Evolutionary conservation across 2,329 filamentous ascomycete genomes (phyloP).

Genomic region (Fusarium sp.): DNA sequence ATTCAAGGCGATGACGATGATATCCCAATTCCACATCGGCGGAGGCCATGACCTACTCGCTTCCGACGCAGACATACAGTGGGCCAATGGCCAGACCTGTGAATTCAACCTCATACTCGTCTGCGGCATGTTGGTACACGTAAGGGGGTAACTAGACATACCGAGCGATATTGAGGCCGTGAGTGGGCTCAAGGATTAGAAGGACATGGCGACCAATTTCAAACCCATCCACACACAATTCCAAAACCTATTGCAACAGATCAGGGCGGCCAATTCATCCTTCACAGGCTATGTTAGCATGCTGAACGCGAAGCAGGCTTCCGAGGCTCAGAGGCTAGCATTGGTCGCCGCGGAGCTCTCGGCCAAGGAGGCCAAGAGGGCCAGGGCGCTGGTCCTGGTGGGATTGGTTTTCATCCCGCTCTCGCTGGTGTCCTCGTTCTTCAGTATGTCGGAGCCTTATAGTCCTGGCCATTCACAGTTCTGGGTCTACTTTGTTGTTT

Average conservation of each 20-base stretch:
- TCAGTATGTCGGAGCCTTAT: constrained; percentile 15
- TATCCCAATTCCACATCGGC: not conserved
- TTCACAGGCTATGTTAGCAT: not conserved
- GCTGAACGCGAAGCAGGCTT: not conserved
- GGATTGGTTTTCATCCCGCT: constrained; percentile 16
- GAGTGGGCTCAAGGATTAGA: not conserved
- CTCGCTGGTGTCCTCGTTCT: not conserved
- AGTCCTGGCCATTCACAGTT: not conserved
- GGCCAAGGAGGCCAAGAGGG: not conserved
- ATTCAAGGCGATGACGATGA: not conserved
- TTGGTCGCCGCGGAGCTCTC: not conserved
- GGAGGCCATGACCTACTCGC: not conserved
- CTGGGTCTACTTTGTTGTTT: constrained; percentile 16
- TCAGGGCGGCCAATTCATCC: not conserved
- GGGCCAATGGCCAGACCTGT: not conserved
- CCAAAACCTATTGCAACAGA: not conserved
- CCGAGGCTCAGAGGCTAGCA: not conserved
- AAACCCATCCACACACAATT: not conserved
- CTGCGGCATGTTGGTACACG: not conserved
- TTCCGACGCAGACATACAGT: not conserved
- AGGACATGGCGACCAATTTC: not conserved
- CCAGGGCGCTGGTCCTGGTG: not conserved
- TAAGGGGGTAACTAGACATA: not conserved
- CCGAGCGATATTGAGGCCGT: not conserved
- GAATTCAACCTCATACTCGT: not conserved